Base-by-base conservation (phyloP, 768 basidiomycete genomes). In the Tulasnella sp. region DNA sequence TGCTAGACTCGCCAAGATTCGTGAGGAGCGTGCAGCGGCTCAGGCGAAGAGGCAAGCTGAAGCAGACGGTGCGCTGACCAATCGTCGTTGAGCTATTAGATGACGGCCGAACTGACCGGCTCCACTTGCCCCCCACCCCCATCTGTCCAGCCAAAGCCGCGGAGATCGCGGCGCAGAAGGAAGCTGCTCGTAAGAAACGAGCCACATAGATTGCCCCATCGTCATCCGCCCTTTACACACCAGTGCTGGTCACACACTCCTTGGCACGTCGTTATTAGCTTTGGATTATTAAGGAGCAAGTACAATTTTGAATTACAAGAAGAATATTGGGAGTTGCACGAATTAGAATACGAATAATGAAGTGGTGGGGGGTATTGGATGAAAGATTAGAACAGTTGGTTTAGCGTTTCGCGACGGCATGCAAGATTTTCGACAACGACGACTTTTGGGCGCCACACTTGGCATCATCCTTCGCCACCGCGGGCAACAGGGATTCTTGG, bases 41-140 rank as follows among this genome's bases (percentile, higher is more conserved):
- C 91, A 92, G 72, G 94, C 93, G 1, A 94, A 93, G 88, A 88
- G 96, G 78, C 91, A 94, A 86, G 96, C 96, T 0, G 97, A 97
- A 84, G 88, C 91, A 6, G 94, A 95, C 82, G 94, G 96, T 95
- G 76, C 27, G 79, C 58, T 46, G 68, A 73, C 72, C 46, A 42
- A 31, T 36, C 46, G 48, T 19, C 14, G 19, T 80, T 40, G 38
- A 27, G 34, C 12, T 42, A 36, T 80, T 31, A 68, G 24, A 14
- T 42, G 39, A 6, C 27, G 31, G 16, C 14, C 78, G 3, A n/a
- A 31, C 39, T 68, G 58, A 40, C 18, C 38, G 39, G 6, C 44
- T 58, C 56, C n/a, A 16, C 46, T 46, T n/a, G 3, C 52, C 52
- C n/a, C 24, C 2, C 34, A 21, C 1, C n/a, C 42, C 3, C 68